Evolutionary conservation across 371 early-diverging fungal genomes (phyloP).

Genomic region (Mortierella sp.): DNA sequence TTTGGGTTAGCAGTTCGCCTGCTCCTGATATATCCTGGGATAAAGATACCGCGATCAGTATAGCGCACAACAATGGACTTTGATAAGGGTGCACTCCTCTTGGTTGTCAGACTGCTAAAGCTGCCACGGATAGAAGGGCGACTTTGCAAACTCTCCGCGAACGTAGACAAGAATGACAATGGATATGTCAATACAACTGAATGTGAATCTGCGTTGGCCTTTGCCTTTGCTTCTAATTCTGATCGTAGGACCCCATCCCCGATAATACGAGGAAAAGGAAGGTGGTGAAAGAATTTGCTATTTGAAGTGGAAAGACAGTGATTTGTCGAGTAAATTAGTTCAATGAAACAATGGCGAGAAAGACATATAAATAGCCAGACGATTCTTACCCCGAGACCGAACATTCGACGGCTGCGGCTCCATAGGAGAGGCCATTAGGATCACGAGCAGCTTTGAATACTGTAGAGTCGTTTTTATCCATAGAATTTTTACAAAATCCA

Average conservation of each 20-base stretch:
- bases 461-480: constrained; percentile 38
- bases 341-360: too few species aligned
- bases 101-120: constrained; percentile 14
- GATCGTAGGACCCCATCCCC: constrained; percentile 27
- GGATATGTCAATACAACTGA: constrained; percentile 28
- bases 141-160: constrained; percentile 48
- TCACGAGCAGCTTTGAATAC: constrained; percentile 41
- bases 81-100: constrained; percentile 35
- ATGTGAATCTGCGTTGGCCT: constrained; percentile 21
- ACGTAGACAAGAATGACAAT: constrained; percentile 36
- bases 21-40: constrained; percentile 48
- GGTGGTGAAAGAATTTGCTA: constrained; percentile 53
- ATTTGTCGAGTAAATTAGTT: too few species aligned
- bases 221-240: constrained; percentile 31
- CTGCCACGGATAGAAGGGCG: constrained; percentile 54
- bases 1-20: constrained; percentile 21
- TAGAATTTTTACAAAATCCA: constrained; percentile 57
- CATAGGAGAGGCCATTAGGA: constrained; percentile 46
- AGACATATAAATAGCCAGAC: not conserved
- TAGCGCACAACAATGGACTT: constrained; percentile 50
- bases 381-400: constrained; percentile 59
- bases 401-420: constrained; percentile 61
- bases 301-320: not conserved
- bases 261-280: constrained; percentile 37
- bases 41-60: constrained; percentile 47